Evolutionary conservation across 2,329 filamentous ascomycete genomes (phyloP).

Genomic region (Dothistroma septosporum): DNA sequence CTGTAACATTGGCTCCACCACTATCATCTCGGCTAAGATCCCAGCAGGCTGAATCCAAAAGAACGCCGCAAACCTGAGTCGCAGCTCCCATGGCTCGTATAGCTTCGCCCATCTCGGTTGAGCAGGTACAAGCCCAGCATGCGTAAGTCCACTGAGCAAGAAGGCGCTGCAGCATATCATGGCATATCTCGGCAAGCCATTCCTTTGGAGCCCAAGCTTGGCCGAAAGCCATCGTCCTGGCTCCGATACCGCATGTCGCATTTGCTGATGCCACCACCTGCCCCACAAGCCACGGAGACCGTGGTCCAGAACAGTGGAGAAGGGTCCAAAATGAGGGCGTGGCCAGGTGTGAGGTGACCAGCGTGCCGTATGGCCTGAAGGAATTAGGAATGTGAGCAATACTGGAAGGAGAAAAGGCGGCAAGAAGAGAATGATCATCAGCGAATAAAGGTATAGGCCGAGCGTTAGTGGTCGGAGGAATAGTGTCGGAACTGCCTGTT

Average conservation of each 20-base stretch:
- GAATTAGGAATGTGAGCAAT: constrained; percentile 17
- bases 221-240: constrained; percentile 26
- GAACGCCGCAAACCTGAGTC: constrained; percentile 21
- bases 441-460: constrained; percentile 26
- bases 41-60: constrained; percentile 31
- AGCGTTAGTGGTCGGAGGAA: constrained; percentile 24
- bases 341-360: constrained; percentile 31
- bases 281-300: constrained; percentile 33
- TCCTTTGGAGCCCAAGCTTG: constrained; percentile 12
- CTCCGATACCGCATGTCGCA: constrained; percentile 26
- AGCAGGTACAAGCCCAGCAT: constrained; percentile 32
- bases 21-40: constrained; percentile 23
- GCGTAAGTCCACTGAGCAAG: constrained; percentile 28
- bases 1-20: constrained; percentile 9
- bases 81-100: constrained; percentile 12
- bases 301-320: constrained; percentile 15
- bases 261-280: constrained; percentile 33
- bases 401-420: constrained; percentile 23
- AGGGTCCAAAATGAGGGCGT: constrained; percentile 28
- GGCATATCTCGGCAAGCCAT: constrained; percentile 21
- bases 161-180: constrained; percentile 27
- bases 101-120: constrained; percentile 21
- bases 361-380: constrained; percentile 13
- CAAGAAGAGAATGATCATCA: constrained; percentile 28
- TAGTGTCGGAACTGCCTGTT: constrained; percentile 10